Conservation (phyloP, 495 filamentous ascomycete species). For the Friedmanniomyces endolithicus region DNA sequence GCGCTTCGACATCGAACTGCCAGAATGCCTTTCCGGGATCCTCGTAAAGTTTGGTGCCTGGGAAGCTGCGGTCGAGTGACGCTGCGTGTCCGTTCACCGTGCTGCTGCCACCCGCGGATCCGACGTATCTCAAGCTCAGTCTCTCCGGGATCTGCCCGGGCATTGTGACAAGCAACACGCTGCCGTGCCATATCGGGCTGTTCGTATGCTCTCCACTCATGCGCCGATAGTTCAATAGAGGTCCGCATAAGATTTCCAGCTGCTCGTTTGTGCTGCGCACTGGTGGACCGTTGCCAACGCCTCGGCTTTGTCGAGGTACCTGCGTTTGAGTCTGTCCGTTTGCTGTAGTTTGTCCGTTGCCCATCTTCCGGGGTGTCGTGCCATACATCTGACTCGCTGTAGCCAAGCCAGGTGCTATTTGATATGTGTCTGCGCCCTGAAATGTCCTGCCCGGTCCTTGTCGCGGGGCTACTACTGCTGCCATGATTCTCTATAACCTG, state of each 20-base stretch:
- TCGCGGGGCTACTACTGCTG: background rate
- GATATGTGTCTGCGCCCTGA: background rate
- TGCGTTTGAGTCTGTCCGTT: background rate
- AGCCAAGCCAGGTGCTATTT: background rate
- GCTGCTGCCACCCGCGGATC: constrained; percentile 25
- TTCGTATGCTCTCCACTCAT: constrained; percentile 50
- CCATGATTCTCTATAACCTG: background rate
- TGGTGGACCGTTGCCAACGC: constrained; percentile 25
- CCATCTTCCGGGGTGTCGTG: too few species aligned
- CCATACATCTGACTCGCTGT: background rate
- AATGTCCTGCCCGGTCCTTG: background rate
- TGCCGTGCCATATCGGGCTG: constrained; percentile 59
- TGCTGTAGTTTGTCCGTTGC: background rate
- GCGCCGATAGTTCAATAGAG: constrained; percentile 70
- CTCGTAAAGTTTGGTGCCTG: constrained; percentile 63
- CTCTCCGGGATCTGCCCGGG: constrained; percentile 45
- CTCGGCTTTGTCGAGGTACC: constrained; percentile 3
- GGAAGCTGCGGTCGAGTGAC: constrained; percentile 21
- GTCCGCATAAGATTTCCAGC: constrained; percentile 62
- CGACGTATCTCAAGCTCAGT: constrained; percentile 38
- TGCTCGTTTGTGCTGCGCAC: constrained; percentile 20
- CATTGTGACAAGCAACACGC: constrained; percentile 65
- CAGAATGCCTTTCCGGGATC: constrained; percentile 70
- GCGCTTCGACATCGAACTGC: constrained; percentile 55
- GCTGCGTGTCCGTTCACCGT: constrained; percentile 6